Evolutionary conservation across 2,329 filamentous ascomycete genomes (phyloP).

Genomic region (Nemania diffusa): DNA sequence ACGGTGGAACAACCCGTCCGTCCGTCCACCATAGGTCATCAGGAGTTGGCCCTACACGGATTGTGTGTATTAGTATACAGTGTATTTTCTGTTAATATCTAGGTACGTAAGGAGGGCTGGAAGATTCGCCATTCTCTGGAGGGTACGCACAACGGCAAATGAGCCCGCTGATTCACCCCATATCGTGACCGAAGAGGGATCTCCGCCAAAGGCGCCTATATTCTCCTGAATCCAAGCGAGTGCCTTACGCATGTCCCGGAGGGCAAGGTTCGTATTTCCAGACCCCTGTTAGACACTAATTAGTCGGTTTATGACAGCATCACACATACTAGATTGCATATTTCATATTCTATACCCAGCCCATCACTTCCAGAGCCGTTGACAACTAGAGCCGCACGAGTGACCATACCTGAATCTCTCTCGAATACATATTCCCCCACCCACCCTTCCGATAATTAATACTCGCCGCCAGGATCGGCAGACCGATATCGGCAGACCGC

Average conservation of each 20-base stretch:
- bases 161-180: slow-evolving; percentile 48
- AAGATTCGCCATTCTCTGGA: neutral
- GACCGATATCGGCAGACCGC: slow-evolving; percentile 55
- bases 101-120: no score
- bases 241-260: slow-evolving; percentile 46
- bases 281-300: slow-evolving; percentile 38
- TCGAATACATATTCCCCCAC: slow-evolving; percentile 47
- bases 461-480: slow-evolving; percentile 59
- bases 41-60: slow-evolving; percentile 42
- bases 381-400: no score
- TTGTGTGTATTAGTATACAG: slow-evolving; percentile 5
- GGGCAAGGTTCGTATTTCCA: slow-evolving; percentile 44
- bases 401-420: slow-evolving; percentile 43
- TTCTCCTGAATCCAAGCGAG: slow-evolving; percentile 47
- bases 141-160: slow-evolving; percentile 45
- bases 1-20: slow-evolving; percentile 45
- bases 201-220: slow-evolving; percentile 45
- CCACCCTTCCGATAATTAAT: slow-evolving; percentile 57
- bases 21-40: slow-evolving; percentile 44
- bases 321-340: neutral
- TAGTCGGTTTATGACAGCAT: neutral
- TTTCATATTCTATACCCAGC: neutral
- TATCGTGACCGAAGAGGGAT: slow-evolving; percentile 46
- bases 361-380: no score
- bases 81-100: neutral